Evolutionary conservation across 75 land plant species (phyloP).

Genomic region (Adiantum capillusveneris): DNA sequence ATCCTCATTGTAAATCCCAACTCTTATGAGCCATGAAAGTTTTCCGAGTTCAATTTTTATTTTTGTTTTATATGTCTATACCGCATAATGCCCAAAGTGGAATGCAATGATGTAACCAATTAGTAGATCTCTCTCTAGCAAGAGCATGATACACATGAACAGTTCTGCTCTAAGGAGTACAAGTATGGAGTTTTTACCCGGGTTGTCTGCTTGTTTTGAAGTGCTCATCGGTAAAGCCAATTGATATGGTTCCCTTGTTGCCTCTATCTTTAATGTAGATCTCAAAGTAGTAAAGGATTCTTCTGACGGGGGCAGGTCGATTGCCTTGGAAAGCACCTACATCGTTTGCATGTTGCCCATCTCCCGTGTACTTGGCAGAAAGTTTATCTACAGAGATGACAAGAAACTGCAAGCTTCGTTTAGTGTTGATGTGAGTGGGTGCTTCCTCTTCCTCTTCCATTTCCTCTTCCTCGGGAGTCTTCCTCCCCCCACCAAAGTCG

Average conservation of each 20-base stretch:
- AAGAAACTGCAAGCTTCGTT: constrained; percentile 51
- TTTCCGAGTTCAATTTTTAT: too few relatives aligned
- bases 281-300: constrained; percentile 88
- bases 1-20: too few relatives aligned
- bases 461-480: constrained; percentile 2
- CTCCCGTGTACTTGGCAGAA: constrained; percentile 55
- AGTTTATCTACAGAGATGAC: constrained; percentile 79
- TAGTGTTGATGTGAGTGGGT: constrained; percentile 75
- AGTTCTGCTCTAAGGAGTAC: too few relatives aligned
- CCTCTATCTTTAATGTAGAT: constrained; percentile 70
- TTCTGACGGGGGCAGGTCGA: constrained; percentile 62
- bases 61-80: too few relatives aligned
- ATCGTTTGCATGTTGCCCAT: constrained; percentile 69
- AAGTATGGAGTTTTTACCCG: constrained; percentile 52
- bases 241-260: constrained; percentile 53
- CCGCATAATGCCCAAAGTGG: too few relatives aligned
- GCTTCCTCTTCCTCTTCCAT: constrained; percentile 48
- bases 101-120: too few relatives aligned
- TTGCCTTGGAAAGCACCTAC: constrained; percentile 91
- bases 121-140: too few relatives aligned
- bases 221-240: constrained; percentile 65
- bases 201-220: constrained; percentile 89
- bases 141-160: too few relatives aligned
- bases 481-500: neutral
- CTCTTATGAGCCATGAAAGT: too few relatives aligned